Evolutionary conservation across 768 basidiomycete genomes (phyloP), one percentile per base, ranked within the genome.

Genomic region (Pholiota conissans): DNA sequence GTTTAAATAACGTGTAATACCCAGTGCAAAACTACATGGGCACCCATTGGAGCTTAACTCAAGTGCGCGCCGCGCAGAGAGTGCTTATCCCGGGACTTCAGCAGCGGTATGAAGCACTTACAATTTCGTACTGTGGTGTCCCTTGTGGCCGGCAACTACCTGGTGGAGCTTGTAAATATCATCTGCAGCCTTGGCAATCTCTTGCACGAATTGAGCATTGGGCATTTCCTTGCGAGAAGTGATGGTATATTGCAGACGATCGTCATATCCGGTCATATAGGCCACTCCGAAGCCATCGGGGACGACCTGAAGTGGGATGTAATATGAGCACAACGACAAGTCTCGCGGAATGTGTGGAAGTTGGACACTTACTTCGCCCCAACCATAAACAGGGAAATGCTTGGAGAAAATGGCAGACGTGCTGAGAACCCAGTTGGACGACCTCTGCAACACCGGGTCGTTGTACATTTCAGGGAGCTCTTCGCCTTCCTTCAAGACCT

Each of bases 261-360:
- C 86, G 61, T 91, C 84, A 65, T 84, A 89, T 35, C 91, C 91
- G n/a, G 95, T 95, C 83, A 93, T 87, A 68, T 98, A 98, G 11
- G 93, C 90, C 28, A 98, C 89, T 29, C 95, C 95, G 67, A 95
- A 98, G 1, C 95, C 95, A 62, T 97, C 88, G 1, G 91, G 87
- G 24, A 96, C 93, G 45, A 98, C 91, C 53, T 54, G 6, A 3
- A 26, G 16, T 82, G 42, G 22, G 10, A 18, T 4, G 83, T 56
- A 14, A 55, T 49, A 16, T 29, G 24, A 34, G 30, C 16, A 50
- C 27, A 3, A 40, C 2, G 18, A 34, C 27, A 4, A 30, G 8
- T 1, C 16, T 28, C 11, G 16, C 1, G 18, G 48, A 45, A 50
- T 11, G 32, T 35, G 40, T 24, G 22, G 5, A 35, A n/a, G 10